Percentiles rank a stretch among this genome's conserved stretches.
Conservation (phyloP, 805 yeast species). For the Kluyveromyces starmeri region DNA sequence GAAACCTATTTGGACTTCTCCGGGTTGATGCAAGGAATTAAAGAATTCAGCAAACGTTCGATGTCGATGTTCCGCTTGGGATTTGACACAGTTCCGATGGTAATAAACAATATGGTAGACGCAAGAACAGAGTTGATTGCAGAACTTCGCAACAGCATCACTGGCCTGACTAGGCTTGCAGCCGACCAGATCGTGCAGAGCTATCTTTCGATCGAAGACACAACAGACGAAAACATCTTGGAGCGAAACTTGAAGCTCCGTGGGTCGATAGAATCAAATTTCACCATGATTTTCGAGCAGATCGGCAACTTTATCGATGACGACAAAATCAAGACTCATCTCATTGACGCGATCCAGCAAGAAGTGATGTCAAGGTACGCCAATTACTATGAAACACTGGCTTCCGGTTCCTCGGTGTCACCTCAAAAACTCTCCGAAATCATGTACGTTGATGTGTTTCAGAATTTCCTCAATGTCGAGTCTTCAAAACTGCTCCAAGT, state of each 20-base stretch:
- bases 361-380: conserved; percentile 51
- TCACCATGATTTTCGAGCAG: conserved; percentile 48
- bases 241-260: conserved; percentile 34
- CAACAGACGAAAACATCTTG: conserved; percentile 23
- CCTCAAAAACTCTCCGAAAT: conserved; percentile 37
- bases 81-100: conserved; percentile 65
- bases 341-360: conserved; percentile 61
- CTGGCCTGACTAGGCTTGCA: conserved; percentile 55
- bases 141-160: conserved; percentile 63
- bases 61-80: conserved; percentile 39
- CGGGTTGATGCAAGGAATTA: conserved; percentile 53
- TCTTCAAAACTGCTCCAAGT: conserved; percentile 14
- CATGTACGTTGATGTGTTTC: conserved; percentile 57
- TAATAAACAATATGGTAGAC: conserved; percentile 75
- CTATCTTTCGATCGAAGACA: conserved; percentile 16
- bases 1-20: conserved; percentile 77
- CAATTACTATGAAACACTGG: conserved; percentile 35
- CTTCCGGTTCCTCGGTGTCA: conserved; percentile 18
- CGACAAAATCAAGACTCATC: conserved; percentile 37
- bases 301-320: conserved; percentile 52
- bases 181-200: conserved; percentile 42
- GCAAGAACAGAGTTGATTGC: conserved; percentile 64
- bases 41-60: conserved; percentile 28
- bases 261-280: conserved; percentile 39
- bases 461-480: conserved; percentile 37